Conservation (phyloP, 257 asterid genomes). For the Lavandula angustifolia region DNA sequence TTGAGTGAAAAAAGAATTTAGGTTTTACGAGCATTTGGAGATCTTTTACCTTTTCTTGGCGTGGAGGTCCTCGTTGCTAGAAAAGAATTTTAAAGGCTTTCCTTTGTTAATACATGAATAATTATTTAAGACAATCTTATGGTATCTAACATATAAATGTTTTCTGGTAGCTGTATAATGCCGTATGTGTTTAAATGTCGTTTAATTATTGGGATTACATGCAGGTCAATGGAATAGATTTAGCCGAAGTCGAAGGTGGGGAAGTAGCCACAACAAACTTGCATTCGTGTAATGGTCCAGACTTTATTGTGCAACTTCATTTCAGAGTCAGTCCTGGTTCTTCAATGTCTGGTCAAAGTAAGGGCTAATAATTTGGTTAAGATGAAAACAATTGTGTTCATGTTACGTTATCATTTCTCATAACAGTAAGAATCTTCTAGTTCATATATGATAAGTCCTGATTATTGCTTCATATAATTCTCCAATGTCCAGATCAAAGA, state of each 20-base stretch:
- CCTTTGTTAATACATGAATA: neutral
- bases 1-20: neutral
- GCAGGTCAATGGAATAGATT: slow-evolving; percentile 68
- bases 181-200: neutral
- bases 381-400: neutral
- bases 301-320: slow-evolving; percentile 54
- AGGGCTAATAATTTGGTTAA: slow-evolving; percentile 21
- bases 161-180: neutral
- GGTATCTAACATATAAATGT: neutral
- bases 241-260: slow-evolving; percentile 58
- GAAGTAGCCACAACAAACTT: slow-evolving; percentile 69
- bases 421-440: neutral
- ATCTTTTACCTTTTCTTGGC: neutral
- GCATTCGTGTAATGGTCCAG: slow-evolving; percentile 62
- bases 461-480: slow-evolving; percentile 19
- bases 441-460: slow-evolving; percentile 18
- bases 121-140: neutral
- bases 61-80: slow-evolving; percentile 5
- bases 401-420: neutral
- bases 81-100: neutral
- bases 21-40: neutral
- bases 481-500: slow-evolving; percentile 40
- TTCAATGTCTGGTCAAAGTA: slow-evolving; percentile 41
- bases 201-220: slow-evolving; percentile 18
- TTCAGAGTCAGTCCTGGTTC: slow-evolving; percentile 37